A percentile compares a stretch with the other conserved stretches of the same genome.
Conservation (phyloP, 148 eudicot species). For the Vaccinium darrowii region DNA sequence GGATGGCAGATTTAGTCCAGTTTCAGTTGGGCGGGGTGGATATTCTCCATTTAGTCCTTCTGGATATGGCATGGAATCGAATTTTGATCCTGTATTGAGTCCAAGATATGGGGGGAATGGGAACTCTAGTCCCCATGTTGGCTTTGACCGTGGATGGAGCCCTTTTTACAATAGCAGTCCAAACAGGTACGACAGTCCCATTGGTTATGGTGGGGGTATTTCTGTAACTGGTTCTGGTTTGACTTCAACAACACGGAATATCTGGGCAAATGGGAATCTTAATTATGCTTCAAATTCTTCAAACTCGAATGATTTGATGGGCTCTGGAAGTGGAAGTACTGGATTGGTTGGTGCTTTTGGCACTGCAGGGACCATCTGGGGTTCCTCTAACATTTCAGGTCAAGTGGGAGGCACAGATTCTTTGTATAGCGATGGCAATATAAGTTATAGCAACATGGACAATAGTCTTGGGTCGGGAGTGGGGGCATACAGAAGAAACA, state of each 20-base stretch:
- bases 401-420: slow-evolving; percentile 49
- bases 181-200: slow-evolving; percentile 44
- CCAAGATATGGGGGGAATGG: slow-evolving; percentile 45
- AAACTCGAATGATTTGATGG: slow-evolving; percentile 40
- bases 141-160: slow-evolving; percentile 57
- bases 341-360: slow-evolving; percentile 41
- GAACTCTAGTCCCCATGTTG: slow-evolving; percentile 41
- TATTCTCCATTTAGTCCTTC: slow-evolving; percentile 62
- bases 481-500: slow-evolving; percentile 48
- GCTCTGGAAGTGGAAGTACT: slow-evolving; percentile 43
- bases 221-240: slow-evolving; percentile 49
- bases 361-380: slow-evolving; percentile 66
- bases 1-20: slow-evolving; percentile 72
- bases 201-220: slow-evolving; percentile 49
- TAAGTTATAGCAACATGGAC: slow-evolving; percentile 42
- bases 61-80: slow-evolving; percentile 45
- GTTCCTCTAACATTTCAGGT: slow-evolving; percentile 48
- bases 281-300: slow-evolving; percentile 40
- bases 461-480: slow-evolving; percentile 34
- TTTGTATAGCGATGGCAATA: slow-evolving; percentile 31
- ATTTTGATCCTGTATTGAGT: slow-evolving; percentile 59
- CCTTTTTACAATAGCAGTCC: slow-evolving; percentile 41
- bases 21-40: slow-evolving; percentile 57
- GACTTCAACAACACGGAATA: slow-evolving; percentile 47
- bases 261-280: slow-evolving; percentile 69